These are phyloP conservation scores for Ceratobasidium sp. DNA, from an alignment of 1,284 basidiomycete genomes.

Conservation along the genomic window DNA sequence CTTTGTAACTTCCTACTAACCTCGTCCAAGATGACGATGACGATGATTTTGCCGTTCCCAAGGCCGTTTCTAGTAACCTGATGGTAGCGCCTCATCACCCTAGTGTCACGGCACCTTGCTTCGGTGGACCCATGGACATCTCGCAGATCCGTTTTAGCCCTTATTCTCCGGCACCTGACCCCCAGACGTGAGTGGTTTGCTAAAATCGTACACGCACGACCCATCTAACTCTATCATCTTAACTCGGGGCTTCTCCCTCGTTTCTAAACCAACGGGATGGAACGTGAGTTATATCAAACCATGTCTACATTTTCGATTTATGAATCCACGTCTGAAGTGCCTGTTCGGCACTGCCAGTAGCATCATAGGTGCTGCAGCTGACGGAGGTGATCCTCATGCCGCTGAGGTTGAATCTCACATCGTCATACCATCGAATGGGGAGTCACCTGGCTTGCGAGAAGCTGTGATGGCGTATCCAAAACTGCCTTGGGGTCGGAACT, in stretches of 20 bases:
- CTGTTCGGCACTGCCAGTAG: too few relatives aligned
- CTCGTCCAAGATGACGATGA: background rate
- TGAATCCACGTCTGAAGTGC: too few relatives aligned
- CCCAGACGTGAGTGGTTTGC: background rate
- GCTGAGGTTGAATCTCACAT: background rate
- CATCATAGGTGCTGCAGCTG: too few relatives aligned
- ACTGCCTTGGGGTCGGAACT: constrained; percentile 15
- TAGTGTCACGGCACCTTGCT: background rate
- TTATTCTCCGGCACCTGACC: background rate
- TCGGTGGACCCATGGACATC: constrained; percentile 11
- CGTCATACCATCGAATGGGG: background rate
- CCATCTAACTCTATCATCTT: background rate
- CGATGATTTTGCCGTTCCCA: background rate
- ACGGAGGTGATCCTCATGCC: background rate
- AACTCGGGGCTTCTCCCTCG: too few relatives aligned
- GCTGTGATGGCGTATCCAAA: background rate
- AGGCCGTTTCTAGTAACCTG: background rate
- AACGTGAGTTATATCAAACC: too few relatives aligned
- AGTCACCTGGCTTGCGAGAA: background rate
- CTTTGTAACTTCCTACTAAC: too few relatives aligned
- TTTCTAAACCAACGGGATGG: too few relatives aligned
- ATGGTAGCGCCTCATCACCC: background rate
- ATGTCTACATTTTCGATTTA: too few relatives aligned
- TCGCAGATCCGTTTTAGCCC: constrained; percentile 12
- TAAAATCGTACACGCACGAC: background rate